A percentile compares a stretch with the other conserved stretches of the same genome.
phyloP scores from a whole-genome alignment of 73 alveolate genomes.

The Stentor roeselii region DNA sequence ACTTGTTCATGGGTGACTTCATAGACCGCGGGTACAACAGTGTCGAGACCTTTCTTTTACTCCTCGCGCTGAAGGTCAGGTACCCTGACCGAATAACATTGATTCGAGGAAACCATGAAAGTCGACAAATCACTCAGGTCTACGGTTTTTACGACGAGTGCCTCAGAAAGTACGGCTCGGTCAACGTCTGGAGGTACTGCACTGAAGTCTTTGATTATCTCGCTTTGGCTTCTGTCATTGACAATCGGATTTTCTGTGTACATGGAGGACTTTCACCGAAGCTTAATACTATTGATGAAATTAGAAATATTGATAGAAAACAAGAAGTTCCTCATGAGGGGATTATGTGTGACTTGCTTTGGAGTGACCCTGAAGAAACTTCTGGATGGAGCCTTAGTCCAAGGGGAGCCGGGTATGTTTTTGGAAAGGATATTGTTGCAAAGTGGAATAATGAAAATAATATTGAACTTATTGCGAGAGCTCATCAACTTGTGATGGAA shows the following conservation, averaged over 20 bases:
- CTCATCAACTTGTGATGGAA: constrained; percentile 88
- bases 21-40: constrained; percentile 88
- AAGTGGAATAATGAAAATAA: constrained; percentile 80
- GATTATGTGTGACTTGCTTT: constrained; percentile 76
- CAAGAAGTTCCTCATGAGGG: constrained; percentile 92
- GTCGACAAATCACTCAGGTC: too few relatives aligned
- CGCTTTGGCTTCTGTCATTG: constrained; percentile 93
- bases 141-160: too few relatives aligned
- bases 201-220: constrained; percentile 98
- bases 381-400: constrained; percentile 80
- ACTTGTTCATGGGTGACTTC: constrained; percentile 91
- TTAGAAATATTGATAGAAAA: constrained; percentile 91
- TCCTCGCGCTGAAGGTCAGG: constrained; percentile 87
- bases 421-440: constrained; percentile 88
- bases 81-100: constrained; percentile 56
- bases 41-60: constrained; percentile 87
- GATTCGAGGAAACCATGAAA: constrained; percentile 89
- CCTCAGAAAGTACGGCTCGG: too few relatives aligned
- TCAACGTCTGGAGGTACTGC: constrained; percentile 98
- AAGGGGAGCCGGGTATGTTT: constrained; percentile 96
- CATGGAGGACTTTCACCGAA: constrained; percentile 95
- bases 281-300: constrained; percentile 58
- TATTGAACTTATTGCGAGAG: constrained; percentile 79
- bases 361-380: too few relatives aligned
- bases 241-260: constrained; percentile 85